Evolutionary conservation across 257 asterid genomes (phyloP), one percentile per base, ranked within the genome.

Genomic region (Solanum stenotomum): DNA sequence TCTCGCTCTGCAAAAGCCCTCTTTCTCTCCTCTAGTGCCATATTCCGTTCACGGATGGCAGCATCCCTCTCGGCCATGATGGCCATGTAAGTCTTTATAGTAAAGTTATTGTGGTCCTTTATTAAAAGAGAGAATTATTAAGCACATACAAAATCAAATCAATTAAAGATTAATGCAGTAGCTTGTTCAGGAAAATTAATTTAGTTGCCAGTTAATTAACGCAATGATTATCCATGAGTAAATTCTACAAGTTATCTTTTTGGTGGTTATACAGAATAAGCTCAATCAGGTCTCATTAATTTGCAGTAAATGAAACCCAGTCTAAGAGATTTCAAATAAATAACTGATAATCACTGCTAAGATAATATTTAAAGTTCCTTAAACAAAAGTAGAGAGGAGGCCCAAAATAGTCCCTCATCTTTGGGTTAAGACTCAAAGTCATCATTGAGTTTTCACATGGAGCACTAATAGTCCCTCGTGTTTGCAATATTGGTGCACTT

Each of bases 11-110:
- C 94, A 74, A 95, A 95, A 71, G 98, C 99, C 85, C 96, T 92
- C 91, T 94, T 96, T 87, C 98, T 93, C 95, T 96, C 99, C 89
- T 95, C 98, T 82, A 96, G 84, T n/a, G 99, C 99, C 98, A 96
- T 92, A 92, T 96, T 96, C 90, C 97, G 92, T 89, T 96, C 99
- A 37, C 94, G 93, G 88, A 96, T 95, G 85, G 99, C 99, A 31
- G 98, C 98, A 91, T 96, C 98, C 93, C 98, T 93, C 93, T 95
- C 98, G 34, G 98, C 95, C 93, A 92, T 94, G 93, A 96, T 94
- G 92, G 99, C 93, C 98, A 96, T 94, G 88, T 92, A 96, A 87
- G 98, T 95, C 93, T 93, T 94, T 91, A 96, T 92, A 15, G 96
- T 93, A 90, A 92, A 87, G 89, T 94, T 95, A 91, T 93, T 94